Conservation (phyloP, 352 stramenopile genomes). For the Globisporangium recalcitrans region DNA sequence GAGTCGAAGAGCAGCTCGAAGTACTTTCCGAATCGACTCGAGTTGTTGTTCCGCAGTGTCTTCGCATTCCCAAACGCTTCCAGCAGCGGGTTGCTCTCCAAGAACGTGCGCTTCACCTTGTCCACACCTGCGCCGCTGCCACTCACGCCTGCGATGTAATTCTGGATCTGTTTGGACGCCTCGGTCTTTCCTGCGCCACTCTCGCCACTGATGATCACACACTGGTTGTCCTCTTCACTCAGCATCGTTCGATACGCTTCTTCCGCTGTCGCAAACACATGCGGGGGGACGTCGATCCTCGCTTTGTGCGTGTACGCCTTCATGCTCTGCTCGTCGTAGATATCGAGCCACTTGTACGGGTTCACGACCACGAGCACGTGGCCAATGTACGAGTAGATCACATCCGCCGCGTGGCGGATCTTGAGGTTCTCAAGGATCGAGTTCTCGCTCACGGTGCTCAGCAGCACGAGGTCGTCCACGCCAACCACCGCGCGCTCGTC, state of each 20-base stretch:
- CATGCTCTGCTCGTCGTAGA: conserved; percentile 83
- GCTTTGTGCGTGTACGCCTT: conserved; percentile 77
- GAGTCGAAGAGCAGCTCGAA: conserved; percentile 94
- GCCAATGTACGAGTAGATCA: conserved; percentile 88
- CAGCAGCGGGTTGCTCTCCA: conserved; percentile 94
- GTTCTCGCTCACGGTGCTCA: conserved; percentile 62
- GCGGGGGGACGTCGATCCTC: conserved; percentile 81
- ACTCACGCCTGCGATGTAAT: conserved; percentile 84
- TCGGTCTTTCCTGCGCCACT: conserved; percentile 85
- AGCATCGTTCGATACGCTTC: conserved; percentile 87
- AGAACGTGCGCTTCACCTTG: conserved; percentile 87
- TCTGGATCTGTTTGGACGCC: conserved; percentile 88
- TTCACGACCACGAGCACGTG: conserved; percentile 87
- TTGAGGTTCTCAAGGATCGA: conserved; percentile 88
- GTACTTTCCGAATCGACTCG: conserved; percentile 94
- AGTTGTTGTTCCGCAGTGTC: conserved; percentile 95
- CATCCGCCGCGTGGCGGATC: conserved; percentile 75
- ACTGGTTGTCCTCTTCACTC: conserved; percentile 87
- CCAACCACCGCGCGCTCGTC: conserved; percentile 70
- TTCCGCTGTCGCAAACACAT: conserved; percentile 85
- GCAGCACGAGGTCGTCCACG: conserved; percentile 80
- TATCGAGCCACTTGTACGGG: conserved; percentile 89
- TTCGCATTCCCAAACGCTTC: conserved; percentile 96
- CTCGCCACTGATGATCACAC: conserved; percentile 87
- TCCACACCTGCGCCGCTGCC: conserved; percentile 74